Evolutionary conservation across 306 rosid species (phyloP), one percentile per base, ranked within the genome.

Genomic region (Cucurbita ficifolia): DNA sequence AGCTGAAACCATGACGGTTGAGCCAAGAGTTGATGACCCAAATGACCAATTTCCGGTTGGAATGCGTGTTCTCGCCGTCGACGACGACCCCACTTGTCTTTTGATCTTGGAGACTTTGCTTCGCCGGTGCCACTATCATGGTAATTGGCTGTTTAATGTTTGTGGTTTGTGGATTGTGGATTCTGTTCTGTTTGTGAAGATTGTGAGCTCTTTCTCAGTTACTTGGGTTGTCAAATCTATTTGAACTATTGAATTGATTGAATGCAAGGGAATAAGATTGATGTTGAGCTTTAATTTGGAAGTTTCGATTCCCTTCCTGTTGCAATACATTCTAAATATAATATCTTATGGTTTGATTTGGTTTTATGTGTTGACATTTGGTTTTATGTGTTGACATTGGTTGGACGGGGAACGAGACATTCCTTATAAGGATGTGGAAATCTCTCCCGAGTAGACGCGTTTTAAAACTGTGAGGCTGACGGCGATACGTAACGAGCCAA

Each of bases 1-100:
- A 19, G 13, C 3, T 11, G 1, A 18, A 53, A 80, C 24, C 72
- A 84, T 89, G 90, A 83, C 81, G 12, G 70, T 85, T 18, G 92
- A 79, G 74, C 79, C 60, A 18, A 71, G 52, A 49, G 71, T 54
- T 67, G 90, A 81, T 13, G 97, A 88, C 68, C 81, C 87, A 55
- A 69, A 78, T 69, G 89, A 84, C 42, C 85, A 83, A 39, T 95
- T 95, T 74, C 99, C 99, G 13, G 56, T 82, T 40, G 99, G 99
- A 79, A 87, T 95, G 99, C 96, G 99, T 74, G 96, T 95, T 29
- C 97, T 95, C 24, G 97, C 97, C 9, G 99, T 95, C 19, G 99
- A 95, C 18, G 99, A 95, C 56, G 96, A 95, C 68, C 90, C 91
- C 68, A 91, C 92, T 35, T 91, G 97, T 64, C 97, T 91, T 72